Base-by-base conservation (phyloP, 129 eudicot species). In the Lonicera japonica region DNA sequence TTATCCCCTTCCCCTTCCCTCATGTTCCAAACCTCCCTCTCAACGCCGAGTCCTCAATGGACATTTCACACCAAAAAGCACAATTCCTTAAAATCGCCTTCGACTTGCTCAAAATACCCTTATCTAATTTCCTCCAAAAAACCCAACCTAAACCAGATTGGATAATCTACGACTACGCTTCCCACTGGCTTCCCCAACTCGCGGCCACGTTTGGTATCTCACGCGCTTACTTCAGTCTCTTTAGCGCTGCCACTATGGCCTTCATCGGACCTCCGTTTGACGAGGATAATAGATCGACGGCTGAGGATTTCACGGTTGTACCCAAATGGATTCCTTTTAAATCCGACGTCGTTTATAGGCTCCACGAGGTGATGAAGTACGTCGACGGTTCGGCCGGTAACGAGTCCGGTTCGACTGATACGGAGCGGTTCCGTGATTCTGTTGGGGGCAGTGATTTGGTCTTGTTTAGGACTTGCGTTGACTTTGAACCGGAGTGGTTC, bases 401-500 rank as follows among this genome's bases (percentile, higher is more conserved):
- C 25, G 89, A 81, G 56, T 80, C 92, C 1, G 95, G 97, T 43
- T 73, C 81, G 3, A 64, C 84, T 7, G 92, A 83, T 77, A 19
- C 68, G 0, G 25, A 53, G 25, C 69, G 95, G 22, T 79, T 81
- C 63, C 70, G 64, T 21, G 61, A 52, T 20, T 73, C 86, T 6
- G 52, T 90, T 11, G 68, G 68, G 0, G 79, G 72, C 11, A 75
- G 97, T 58, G 92, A 90, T 65, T 57, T 86, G 47, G 81, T 86
- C 29, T 64, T 81, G 39, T 63, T 90, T 15, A 66, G 92, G 63
- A 83, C 88, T 24, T 73, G 75, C 45, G 20, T 63, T 13, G 95
- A 90, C 63, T 83, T 90, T 54, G 97, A 90, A 77, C 77, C 84
- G 0, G 89, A 80, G 56, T 90, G 87, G 88, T 76, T 83, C 46